Base-by-base conservation (phyloP, 2,329 filamentous ascomycete species). In the Epichloe gansuensis region DNA sequence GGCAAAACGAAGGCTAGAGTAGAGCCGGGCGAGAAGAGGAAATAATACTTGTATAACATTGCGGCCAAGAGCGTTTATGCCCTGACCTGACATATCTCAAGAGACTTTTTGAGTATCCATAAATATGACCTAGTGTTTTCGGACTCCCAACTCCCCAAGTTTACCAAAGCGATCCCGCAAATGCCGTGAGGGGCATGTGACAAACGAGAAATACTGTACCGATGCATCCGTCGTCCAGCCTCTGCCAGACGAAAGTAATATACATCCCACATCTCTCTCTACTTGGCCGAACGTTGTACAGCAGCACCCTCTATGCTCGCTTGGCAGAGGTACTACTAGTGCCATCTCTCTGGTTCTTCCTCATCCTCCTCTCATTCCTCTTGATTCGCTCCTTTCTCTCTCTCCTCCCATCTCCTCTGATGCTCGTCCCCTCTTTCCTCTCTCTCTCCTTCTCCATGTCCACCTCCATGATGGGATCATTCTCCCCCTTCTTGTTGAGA, bases 381-480 rank as follows among this genome's bases (percentile, higher is more conserved):
- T 81, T 82, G 61, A 87, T 79, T 59, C 75, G 77, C 70, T 91
- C 88, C 62, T 80, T 78, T 51, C 80, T 77, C 68, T 75, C 83
- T 63, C 72, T 78, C 67, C 81, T 78, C 59, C 81, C 80, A 64
- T 79, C 84, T 54, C 79, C 81, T 52, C 75, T 73, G 55, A 81
- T 72, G 56, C 74, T 80, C 58, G 79, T 80, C 6, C 80, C 82
- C 58, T 83, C 77, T 69, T 85, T 80, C 48, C 71, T 70, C 64
- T 75, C 73, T 41, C 73, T 76, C 71, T 88, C 84, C 65, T 81
- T 82, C 67, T 85, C 81, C 67, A 85, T 81, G 65, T 95, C 86
- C 51, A 98, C 84, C 79, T 97, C 93, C 54, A 96, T 88, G 60
- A 96, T 74, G 87, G 91, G 95, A 63, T 95, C 84, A 58, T 82